Conservation (phyloP, 768 basidiomycete genomes). For the Sarcodon sp. region DNA sequence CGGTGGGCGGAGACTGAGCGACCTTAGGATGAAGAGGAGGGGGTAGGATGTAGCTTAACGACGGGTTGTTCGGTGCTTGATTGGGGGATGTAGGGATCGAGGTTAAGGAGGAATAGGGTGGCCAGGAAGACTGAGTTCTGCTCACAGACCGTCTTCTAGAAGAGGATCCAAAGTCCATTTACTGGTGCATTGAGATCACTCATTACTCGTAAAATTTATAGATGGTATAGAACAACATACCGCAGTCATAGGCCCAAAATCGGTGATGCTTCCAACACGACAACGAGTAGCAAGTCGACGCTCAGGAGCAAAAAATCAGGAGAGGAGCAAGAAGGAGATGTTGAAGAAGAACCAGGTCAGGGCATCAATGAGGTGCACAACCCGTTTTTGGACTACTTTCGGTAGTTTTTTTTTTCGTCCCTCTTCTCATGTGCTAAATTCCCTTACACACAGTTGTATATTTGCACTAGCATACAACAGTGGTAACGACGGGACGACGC, state of each 20-base stretch:
- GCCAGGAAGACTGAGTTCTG: slow-evolving; percentile 6
- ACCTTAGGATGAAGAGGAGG: too few species aligned
- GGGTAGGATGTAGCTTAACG: slow-evolving; percentile 11
- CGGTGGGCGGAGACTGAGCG: slow-evolving; percentile 6
- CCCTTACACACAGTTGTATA: too few species aligned
- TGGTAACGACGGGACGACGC: too few species aligned
- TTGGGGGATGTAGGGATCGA: slow-evolving; percentile 20
- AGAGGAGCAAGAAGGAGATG: background rate
- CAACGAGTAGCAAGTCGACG: background rate
- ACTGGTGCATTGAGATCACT: too few species aligned
- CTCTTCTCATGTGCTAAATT: too few species aligned
- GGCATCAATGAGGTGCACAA: background rate
- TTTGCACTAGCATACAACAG: too few species aligned
- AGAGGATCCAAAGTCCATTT: too few species aligned
- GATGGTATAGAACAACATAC: too few species aligned
- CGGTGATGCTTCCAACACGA: background rate
- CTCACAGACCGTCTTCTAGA: too few species aligned
- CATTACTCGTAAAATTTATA: too few species aligned
- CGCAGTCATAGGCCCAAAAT: slow-evolving; percentile 1
- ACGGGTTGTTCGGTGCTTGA: slow-evolving; percentile 15
- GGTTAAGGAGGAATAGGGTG: slow-evolving; percentile 18
- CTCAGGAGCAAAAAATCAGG: background rate
- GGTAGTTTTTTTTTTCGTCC: too few species aligned
- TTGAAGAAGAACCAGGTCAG: slow-evolving; percentile 1
- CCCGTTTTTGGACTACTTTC: too few species aligned